Evolutionary conservation across 768 basidiomycete genomes (phyloP).

Genomic region (Trametes sanguinea): DNA sequence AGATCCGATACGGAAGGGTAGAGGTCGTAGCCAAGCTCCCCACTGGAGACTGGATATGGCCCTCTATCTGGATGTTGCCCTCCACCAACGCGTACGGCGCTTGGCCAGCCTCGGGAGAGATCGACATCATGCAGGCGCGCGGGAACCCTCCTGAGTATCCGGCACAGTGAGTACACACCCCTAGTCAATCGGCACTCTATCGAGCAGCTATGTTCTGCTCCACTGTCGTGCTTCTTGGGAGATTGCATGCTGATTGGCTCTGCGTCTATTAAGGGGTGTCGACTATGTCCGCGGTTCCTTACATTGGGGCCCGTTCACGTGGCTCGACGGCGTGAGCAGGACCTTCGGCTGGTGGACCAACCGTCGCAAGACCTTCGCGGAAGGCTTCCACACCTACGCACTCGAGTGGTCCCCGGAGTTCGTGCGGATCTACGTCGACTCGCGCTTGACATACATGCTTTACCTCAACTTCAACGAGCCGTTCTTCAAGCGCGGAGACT

Average conservation of each 20-base stretch:
- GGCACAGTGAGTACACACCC: slow-evolving; percentile 32
- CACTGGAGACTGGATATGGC: slow-evolving; percentile 70
- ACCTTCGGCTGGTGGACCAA: slow-evolving; percentile 80
- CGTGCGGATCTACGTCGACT: slow-evolving; percentile 86
- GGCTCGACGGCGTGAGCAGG: slow-evolving; percentile 50
- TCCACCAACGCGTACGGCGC: slow-evolving; percentile 64
- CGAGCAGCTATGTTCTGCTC: slow-evolving; percentile 22
- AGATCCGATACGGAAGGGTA: slow-evolving; percentile 79
- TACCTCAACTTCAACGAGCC: slow-evolving; percentile 71
- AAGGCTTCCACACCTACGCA: slow-evolving; percentile 76
- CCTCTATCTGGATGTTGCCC: slow-evolving; percentile 82
- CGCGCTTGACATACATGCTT: slow-evolving; percentile 71
- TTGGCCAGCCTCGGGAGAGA: slow-evolving; percentile 72
- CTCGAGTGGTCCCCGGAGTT: slow-evolving; percentile 86
- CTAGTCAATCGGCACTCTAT: slow-evolving; percentile 14
- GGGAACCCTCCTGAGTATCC: slow-evolving; percentile 58
- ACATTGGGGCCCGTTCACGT: slow-evolving; percentile 50
- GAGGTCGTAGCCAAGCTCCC: slow-evolving; percentile 86
- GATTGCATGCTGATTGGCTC: slow-evolving; percentile 12
- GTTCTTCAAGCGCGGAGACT: slow-evolving; percentile 78
- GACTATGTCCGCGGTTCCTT: slow-evolving; percentile 47
- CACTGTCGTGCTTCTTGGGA: background rate
- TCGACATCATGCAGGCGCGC: slow-evolving; percentile 61
- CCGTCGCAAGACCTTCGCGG: slow-evolving; percentile 65
- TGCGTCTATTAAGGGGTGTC: slow-evolving; percentile 33